phyloP scores from a whole-genome alignment of 495 filamentous ascomycete genomes.

The Penicillium odoratum region DNA sequence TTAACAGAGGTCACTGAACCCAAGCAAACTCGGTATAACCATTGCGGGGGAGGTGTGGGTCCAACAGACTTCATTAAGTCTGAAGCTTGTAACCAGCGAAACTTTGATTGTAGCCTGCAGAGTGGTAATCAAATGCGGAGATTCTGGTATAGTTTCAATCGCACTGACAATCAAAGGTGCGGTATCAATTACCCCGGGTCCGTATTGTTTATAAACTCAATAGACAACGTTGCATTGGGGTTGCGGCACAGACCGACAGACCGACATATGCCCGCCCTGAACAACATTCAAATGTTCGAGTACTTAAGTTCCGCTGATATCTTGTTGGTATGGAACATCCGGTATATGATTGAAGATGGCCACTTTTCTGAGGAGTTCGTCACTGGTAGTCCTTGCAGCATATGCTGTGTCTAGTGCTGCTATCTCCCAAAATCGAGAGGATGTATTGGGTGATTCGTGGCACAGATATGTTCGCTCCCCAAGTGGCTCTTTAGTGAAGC shows the following conservation, averaged over 20 bases:
- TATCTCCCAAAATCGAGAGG: not conserved
- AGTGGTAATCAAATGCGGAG: too few relatives aligned
- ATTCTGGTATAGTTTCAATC: not conserved
- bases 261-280: not conserved
- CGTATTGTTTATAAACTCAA: not conserved
- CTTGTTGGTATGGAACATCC: not conserved
- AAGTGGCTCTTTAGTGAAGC: slow-evolving; percentile 8
- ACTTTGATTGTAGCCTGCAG: too few relatives aligned
- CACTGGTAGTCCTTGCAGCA: not conserved
- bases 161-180: not conserved
- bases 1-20: too few relatives aligned
- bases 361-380: not conserved
- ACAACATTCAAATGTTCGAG: not conserved
- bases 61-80: too few relatives aligned
- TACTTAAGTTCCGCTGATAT: not conserved
- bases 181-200: slow-evolving; percentile 9
- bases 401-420: slow-evolving; percentile 3
- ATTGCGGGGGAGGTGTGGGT: too few relatives aligned
- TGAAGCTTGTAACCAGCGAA: too few relatives aligned
- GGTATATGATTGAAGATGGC: not conserved
- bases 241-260: not conserved
- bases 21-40: too few relatives aligned
- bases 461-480: slow-evolving; percentile 17
- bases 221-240: slow-evolving; percentile 10
- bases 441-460: slow-evolving; percentile 3